Conservation (phyloP, 768 basidiomycete genomes). For the Russula sp. region DNA sequence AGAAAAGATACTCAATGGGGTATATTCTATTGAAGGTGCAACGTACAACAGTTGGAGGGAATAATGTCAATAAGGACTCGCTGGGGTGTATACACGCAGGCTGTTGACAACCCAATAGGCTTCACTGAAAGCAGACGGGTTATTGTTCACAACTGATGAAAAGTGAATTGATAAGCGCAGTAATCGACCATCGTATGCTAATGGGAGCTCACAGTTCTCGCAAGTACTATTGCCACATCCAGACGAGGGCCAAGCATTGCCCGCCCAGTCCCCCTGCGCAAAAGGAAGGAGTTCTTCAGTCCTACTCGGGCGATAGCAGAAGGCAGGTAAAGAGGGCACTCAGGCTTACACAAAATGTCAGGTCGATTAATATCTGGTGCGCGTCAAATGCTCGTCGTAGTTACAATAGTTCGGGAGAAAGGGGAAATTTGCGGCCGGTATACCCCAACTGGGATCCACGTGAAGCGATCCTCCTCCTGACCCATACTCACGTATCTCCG, state of each 20-base stretch:
- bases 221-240: conserved; percentile 46
- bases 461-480: conserved; percentile 8
- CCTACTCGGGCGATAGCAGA: conserved; percentile 6
- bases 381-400: conserved; percentile 51
- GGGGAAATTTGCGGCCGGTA: conserved; percentile 31
- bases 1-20: too few relatives aligned
- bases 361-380: conserved; percentile 55
- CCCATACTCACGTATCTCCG: conserved; percentile 36
- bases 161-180: neutral
- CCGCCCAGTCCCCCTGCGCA: too few relatives aligned
- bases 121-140: conserved; percentile 54
- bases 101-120: conserved; percentile 72
- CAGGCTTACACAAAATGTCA: conserved; percentile 56
- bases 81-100: conserved; percentile 50
- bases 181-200: neutral
- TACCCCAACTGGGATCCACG: conserved; percentile 46
- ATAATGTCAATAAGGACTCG: neutral
- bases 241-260: neutral
- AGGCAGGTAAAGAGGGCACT: neutral
- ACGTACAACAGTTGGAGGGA: too few relatives aligned
- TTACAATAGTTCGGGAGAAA: conserved; percentile 44
- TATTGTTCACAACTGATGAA: conserved; percentile 52
- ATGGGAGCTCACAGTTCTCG: conserved; percentile 44
- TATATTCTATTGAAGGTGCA: too few relatives aligned
- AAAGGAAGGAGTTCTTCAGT: neutral